Base-by-base conservation (phyloP, 345 rosid species). In the Salix dunnii region DNA sequence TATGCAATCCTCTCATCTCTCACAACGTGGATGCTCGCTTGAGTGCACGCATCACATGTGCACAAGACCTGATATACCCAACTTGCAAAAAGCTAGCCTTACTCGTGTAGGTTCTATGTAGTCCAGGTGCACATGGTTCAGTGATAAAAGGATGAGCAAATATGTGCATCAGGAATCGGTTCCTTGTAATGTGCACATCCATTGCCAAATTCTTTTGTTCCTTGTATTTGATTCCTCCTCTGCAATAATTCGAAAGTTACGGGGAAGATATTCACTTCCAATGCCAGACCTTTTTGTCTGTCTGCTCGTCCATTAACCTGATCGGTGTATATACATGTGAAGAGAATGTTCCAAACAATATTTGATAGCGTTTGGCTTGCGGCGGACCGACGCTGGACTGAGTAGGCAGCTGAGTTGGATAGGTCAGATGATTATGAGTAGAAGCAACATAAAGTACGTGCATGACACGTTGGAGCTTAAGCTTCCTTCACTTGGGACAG, bases 181-280 rank as follows among this genome's bases (percentile, higher is more conserved):
- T 90, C 98, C 85, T 76, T 64, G 66, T 87, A 82, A 82, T 84
- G 89, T 84, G 89, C 87, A 83, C 82, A 83, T 73, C 90, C 86
- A 75, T 77, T 65, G 78, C 43, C 67, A 84, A 84, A 85, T 83
- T 86, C 91, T 66, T 81, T 81, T 87, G 83, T 71, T 78, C 74
- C 70, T 82, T 73, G 77, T 85, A 77, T 83, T 81, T 78, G 83
- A 80, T 86, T 88, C 80, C 81, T 81, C 75, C 82, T 79, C 77
- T 64, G 77, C 92, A 91, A 91, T 93, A 90, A 93, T 91, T 85
- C 87, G 88, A 90, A 63, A n/a, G 60, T 66, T 88, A 86, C 87
- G 75, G 80, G 43, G 75, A 85, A 86, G 87, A 91, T 90, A n/a
- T n/a, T 88, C 90, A 89, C 55, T 76, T 84, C 82, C 81, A 73